Evolutionary conservation across 257 asterid species (phyloP).

Genomic region (Oldenlandia corymbosa): DNA sequence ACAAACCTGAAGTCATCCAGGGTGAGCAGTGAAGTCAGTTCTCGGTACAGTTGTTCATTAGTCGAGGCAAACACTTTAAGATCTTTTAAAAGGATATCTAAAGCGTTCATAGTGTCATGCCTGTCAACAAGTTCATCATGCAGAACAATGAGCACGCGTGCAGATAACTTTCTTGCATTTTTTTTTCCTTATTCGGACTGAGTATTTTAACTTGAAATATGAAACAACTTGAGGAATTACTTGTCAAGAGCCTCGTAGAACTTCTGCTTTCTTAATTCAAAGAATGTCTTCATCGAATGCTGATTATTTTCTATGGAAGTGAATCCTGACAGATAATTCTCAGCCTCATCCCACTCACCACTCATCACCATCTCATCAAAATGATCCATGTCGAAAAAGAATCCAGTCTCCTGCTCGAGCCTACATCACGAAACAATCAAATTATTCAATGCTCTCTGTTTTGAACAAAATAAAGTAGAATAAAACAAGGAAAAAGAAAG

Average conservation of each 20-base stretch:
- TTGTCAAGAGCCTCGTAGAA: slow-evolving; percentile 73
- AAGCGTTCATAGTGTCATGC: slow-evolving; percentile 43
- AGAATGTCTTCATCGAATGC: slow-evolving; percentile 54
- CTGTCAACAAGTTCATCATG: slow-evolving; percentile 25
- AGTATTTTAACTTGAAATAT: no score
- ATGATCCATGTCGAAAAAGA: slow-evolving; percentile 54
- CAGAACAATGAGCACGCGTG: background rate
- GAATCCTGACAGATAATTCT: slow-evolving; percentile 56
- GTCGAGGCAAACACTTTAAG: slow-evolving; percentile 52
- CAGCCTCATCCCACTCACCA: slow-evolving; percentile 57
- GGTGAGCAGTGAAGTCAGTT: slow-evolving; percentile 55
- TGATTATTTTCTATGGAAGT: slow-evolving; percentile 40
- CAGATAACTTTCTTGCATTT: no score
- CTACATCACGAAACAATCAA: slow-evolving; percentile 18
- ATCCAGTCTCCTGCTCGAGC: slow-evolving; percentile 69
- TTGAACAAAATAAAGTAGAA: no score
- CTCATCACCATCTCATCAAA: slow-evolving; percentile 46
- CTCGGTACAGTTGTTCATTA: slow-evolving; percentile 49
- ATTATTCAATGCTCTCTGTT: background rate
- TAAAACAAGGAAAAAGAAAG: no score
- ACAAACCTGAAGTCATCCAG: slow-evolving; percentile 62
- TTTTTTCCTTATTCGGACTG: no score
- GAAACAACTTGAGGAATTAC: slow-evolving; percentile 35
- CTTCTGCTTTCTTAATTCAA: slow-evolving; percentile 75
- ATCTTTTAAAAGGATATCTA: slow-evolving; percentile 61